phyloP scores from a whole-genome alignment of 1,284 basidiomycete species.

The Macrocystidia cucumis region DNA sequence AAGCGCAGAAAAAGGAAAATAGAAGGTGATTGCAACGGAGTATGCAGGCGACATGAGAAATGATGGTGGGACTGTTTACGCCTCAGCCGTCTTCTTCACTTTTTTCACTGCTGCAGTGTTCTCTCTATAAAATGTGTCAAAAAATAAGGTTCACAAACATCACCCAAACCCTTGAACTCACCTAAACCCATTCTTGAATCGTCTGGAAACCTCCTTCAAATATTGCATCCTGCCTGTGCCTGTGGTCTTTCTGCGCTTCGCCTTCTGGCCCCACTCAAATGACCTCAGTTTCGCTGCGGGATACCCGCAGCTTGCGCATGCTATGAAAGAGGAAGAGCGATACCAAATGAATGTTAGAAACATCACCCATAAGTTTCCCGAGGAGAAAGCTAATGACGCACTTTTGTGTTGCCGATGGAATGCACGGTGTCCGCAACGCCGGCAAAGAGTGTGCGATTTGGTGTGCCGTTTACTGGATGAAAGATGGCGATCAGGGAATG shows the following conservation, averaged over 20 bases:
- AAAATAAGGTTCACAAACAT: background rate
- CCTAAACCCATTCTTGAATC: slow-evolving; percentile 99
- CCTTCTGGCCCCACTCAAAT: slow-evolving; percentile 98
- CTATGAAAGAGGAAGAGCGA: slow-evolving; percentile 36
- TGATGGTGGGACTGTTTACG: no score
- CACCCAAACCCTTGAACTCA: slow-evolving; percentile 23
- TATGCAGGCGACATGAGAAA: no score
- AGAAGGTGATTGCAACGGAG: no score
- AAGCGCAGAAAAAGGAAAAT: no score
- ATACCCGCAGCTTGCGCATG: slow-evolving; percentile 95
- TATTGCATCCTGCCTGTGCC: slow-evolving; percentile 95
- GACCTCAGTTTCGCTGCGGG: slow-evolving; percentile 93
- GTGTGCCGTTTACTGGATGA: slow-evolving; percentile 87
- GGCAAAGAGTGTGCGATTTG: slow-evolving; percentile 96
- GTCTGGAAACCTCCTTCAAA: slow-evolving; percentile 86
- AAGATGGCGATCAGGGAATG: background rate
- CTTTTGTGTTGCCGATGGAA: slow-evolving; percentile 60
- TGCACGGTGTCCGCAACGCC: slow-evolving; percentile 15
- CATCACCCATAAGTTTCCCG: background rate
- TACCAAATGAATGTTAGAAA: background rate
- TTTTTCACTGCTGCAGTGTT: slow-evolving; percentile 72
- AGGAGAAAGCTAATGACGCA: slow-evolving; percentile 31
- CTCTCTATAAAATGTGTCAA: slow-evolving; percentile 46
- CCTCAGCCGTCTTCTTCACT: slow-evolving; percentile 36
- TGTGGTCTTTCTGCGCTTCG: slow-evolving; percentile 98